Base-by-base conservation (phyloP, 371 early-diverging fungal species). In the Fennellomyces sp. region DNA sequence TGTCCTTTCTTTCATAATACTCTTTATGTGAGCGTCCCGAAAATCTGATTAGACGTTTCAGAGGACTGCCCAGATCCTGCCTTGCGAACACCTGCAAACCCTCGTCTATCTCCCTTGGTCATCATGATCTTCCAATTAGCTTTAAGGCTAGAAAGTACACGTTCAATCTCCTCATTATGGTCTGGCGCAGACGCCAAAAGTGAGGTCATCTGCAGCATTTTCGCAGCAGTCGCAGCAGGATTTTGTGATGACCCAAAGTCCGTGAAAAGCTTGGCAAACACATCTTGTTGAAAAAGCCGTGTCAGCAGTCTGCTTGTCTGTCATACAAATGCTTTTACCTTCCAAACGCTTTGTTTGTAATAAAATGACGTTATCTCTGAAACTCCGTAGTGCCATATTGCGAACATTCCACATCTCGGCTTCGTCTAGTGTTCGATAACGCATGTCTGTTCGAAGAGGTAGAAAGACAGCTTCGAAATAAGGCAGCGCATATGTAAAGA, bases 391-490 rank as follows among this genome's bases (percentile, higher is more conserved):
- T 1, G 89, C 87, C 80, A 90, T 81, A 29, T 71, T 84, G 28
- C 91, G 69, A 0, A 91, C 83, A 68, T 88, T 85, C 71, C 81
- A 80, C 66, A 68, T 65, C 29, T 80, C 81, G 12, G 71, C 82
- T 61, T 70, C 78, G 27, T 77, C 75, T 42, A 63, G 52, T 21
- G 73, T 61, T 36, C 72, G 47, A 30, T 76, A 80, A 5, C 68
- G 64, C 10, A 86, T 73, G 38, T 84, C 83, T 21, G 82, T 81
- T 33, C 81, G 75, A 10, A 94, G 61, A 2, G 95, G 95, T 4
- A 93, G 75, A 61, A 95, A 94, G 11, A 91, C 93, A 2, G 91
- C 94, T 63, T 94, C 90, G 57, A 95, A 81, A 56, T 89, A 92
- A 54, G 94, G 95, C 36, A 94, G 70, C 2, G 93, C 93, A 38